These are phyloP conservation scores for Hirsutella minnesotensis DNA, from an alignment of 2,329 filamentous ascomycete genomes.

Conservation along the genomic window DNA sequence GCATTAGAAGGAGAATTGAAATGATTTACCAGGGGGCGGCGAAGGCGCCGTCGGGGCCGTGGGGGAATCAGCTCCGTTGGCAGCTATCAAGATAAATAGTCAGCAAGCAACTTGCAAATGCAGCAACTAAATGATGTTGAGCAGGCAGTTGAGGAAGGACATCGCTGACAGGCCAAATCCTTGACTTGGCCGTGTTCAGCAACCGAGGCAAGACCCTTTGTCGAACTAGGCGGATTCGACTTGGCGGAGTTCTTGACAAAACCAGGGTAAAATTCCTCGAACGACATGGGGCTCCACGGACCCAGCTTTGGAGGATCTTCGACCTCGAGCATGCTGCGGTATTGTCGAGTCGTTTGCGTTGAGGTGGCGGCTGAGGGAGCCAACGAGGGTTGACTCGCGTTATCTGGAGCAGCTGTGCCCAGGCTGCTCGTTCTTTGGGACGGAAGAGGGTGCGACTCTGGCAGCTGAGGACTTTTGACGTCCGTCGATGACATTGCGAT, in stretches of 20 bases:
- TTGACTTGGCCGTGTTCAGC: constrained; percentile 1
- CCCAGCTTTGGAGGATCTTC: constrained; percentile 34
- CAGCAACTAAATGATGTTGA: neutral
- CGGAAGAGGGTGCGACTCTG: constrained; percentile 7
- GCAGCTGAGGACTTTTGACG: constrained; percentile 5
- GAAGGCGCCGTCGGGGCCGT: constrained; percentile 29
- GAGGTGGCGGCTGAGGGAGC: constrained; percentile 4
- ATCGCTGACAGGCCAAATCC: constrained; percentile 21
- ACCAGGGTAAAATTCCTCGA: constrained; percentile 32
- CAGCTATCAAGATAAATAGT: constrained; percentile 21
- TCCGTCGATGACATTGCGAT: constrained; percentile 7
- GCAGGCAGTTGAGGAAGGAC: constrained; percentile 12
- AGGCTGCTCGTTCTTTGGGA: constrained; percentile 23
- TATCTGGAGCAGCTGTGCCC: constrained; percentile 9
- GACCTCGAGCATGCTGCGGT: constrained; percentile 42
- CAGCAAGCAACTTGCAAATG: neutral
- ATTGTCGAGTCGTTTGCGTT: constrained; percentile 17
- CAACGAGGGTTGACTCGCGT: constrained; percentile 1
- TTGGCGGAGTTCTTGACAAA: constrained; percentile 11
- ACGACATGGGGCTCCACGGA: constrained; percentile 29
- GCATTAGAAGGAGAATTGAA: constrained; percentile 15
- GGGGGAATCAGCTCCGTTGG: constrained; percentile 31
- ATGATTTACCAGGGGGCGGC: constrained; percentile 27
- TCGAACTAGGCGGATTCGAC: constrained; percentile 1
- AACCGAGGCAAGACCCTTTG: neutral